Evolutionary conservation across 768 basidiomycete genomes (phyloP).

Genomic region (Mycena venus): DNA sequence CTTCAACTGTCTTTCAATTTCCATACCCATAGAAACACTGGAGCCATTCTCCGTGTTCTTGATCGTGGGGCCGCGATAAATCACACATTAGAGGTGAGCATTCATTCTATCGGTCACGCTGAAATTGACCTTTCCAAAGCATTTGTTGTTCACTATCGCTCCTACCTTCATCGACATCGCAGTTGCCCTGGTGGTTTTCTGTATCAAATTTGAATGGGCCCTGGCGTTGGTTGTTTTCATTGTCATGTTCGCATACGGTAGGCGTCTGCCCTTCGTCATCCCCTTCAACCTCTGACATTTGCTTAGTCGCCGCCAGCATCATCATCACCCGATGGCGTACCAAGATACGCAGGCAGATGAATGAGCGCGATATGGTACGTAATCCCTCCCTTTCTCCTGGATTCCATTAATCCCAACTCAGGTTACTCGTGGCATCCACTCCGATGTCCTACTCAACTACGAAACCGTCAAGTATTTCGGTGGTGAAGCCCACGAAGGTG

Average conservation of each 20-base stretch:
- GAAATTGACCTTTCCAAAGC: conserved; percentile 50
- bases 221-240: conserved; percentile 76
- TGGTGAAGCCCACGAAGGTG: conserved; percentile 85
- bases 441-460: conserved; percentile 84
- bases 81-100: conserved; percentile 74
- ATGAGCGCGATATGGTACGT: conserved; percentile 82
- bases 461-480: conserved; percentile 92
- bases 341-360: conserved; percentile 81
- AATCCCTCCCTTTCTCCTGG: background rate
- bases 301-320: conserved; percentile 61
- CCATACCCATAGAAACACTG: conserved; percentile 87
- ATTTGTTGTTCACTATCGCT: conserved; percentile 85
- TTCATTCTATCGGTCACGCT: background rate
- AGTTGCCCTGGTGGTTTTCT: conserved; percentile 79
- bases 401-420: conserved; percentile 37
- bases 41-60: conserved; percentile 85
- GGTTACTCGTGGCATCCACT: conserved; percentile 86
- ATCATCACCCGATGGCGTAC: conserved; percentile 82
- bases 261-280: conserved; percentile 33
- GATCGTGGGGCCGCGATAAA: conserved; percentile 91
- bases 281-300: conserved; percentile 8
- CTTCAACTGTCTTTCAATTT: conserved; percentile 89
- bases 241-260: conserved; percentile 83
- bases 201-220: conserved; percentile 72
- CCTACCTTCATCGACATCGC: conserved; percentile 88